Evolutionary conservation across 192 early-diverging fungal species (phyloP), one percentile per base, ranked within the genome.

Genomic region (Umbelopsis sp.): DNA sequence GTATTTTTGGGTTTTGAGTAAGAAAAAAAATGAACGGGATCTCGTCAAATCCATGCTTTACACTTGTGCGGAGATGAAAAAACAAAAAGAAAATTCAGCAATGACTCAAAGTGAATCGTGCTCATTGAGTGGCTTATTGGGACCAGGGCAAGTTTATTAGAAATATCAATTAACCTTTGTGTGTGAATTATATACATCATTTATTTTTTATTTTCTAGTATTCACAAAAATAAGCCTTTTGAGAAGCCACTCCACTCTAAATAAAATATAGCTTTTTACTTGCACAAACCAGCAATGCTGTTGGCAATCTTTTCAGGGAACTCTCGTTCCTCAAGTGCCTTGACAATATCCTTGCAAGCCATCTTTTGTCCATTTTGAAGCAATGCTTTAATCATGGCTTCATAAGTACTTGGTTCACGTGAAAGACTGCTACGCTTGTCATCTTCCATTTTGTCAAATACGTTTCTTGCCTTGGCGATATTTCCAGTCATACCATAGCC

Each of bases 351-450:
- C 36, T 70, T 77, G 10, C 85, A 85, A 22, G 83, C 72, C 22
- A 69, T 49, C 25, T 82, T 38, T 65, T 79, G 56, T 1, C 77
- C 72, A 62, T 81, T 85, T 32, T 83, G 78, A 31, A 85, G 21
- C 45, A 85, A 86, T 31, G 80, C 83, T 32, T 81, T 75, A 4
- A 88, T 78, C 87, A 88, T 85, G 54, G 82, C 83, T 56, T 85
- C 83, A 77, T 83, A 88, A 14, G 85, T 88, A 71, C 83, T 86
- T 0, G 87, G 87, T 45, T 86, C 87, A 59, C 84, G 80, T 32
- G 82, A 65, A 45, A 88, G 79, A 69, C 51, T 34, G 7, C 70
- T 65, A 10, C 44, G 38, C 67, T 74, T 71, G 17, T 80, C 71
- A 52, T 88, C 87, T 16, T 54, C 44, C 87, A 88, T 88, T 9